phyloP scores from a whole-genome alignment of 2,329 filamentous ascomycete genomes.

The Ophiobolus disseminans region DNA sequence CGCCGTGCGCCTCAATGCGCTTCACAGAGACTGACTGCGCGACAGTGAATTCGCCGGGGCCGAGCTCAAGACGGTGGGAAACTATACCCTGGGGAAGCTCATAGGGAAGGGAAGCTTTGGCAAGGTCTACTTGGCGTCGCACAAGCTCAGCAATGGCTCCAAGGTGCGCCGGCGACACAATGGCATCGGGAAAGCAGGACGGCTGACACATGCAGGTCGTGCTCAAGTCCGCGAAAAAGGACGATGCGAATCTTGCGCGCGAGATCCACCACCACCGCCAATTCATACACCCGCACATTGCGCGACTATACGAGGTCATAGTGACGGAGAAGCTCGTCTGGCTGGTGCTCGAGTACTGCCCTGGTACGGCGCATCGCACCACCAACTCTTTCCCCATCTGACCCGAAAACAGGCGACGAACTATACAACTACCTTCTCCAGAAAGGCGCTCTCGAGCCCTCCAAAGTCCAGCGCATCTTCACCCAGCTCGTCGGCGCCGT shows the following conservation, averaged over 20 bases:
- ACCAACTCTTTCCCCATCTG: constrained; percentile 5
- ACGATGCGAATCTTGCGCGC: constrained; percentile 91
- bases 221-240: constrained; percentile 96
- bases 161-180: constrained; percentile 67
- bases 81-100: constrained; percentile 88
- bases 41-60: constrained; percentile 89
- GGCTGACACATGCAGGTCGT: constrained; percentile 74
- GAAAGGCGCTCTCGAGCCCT: constrained; percentile 80
- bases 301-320: constrained; percentile 95
- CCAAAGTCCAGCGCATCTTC: constrained; percentile 95
- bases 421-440: constrained; percentile 94
- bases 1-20: constrained; percentile 8
- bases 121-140: constrained; percentile 93
- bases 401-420: constrained; percentile 74
- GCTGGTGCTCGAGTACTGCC: constrained; percentile 96
- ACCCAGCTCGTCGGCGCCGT: constrained; percentile 95
- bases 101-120: constrained; percentile 99
- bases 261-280: constrained; percentile 99
- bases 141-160: constrained; percentile 98
- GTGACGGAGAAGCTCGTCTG: constrained; percentile 95
- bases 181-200: neutral
- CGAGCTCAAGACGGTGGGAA: constrained; percentile 90
- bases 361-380: constrained; percentile 63
- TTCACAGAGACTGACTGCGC: constrained; percentile 11
- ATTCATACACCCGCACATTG: constrained; percentile 96